Evolutionary conservation across 2,329 filamentous ascomycete genomes (phyloP).

Genomic region (Colletotrichum lupini): DNA sequence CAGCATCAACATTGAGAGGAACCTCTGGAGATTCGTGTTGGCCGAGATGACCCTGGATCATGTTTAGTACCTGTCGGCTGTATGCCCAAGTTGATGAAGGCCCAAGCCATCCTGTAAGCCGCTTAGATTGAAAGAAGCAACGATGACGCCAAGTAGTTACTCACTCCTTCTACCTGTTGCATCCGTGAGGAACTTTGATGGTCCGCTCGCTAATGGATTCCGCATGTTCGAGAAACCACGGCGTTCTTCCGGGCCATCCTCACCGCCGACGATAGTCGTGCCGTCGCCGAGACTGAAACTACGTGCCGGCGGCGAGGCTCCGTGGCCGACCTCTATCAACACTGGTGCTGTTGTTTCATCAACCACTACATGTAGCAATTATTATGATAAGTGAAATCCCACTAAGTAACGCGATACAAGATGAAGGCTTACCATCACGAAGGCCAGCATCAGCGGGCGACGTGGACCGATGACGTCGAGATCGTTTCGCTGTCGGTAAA

Average conservation of each 20-base stretch:
- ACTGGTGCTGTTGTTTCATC: neutral
- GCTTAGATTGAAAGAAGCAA: neutral
- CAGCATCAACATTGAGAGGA: conserved; percentile 8
- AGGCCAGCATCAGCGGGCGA: neutral
- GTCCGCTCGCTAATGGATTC: conserved; percentile 17
- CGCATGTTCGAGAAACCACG: neutral
- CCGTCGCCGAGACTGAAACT: neutral
- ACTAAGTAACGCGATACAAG: no score
- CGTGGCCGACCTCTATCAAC: neutral
- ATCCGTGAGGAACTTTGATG: conserved; percentile 22
- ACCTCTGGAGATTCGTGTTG: conserved; percentile 35
- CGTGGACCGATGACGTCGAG: neutral
- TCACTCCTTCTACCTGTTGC: conserved; percentile 9
- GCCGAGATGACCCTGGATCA: conserved; percentile 39
- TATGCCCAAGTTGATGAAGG: conserved; percentile 30
- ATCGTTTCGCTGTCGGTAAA: neutral
- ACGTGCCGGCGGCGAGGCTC: neutral
- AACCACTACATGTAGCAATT: neutral
- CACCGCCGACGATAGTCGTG: conserved; percentile 3
- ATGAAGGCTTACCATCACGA: neutral
- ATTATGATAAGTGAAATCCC: neutral
- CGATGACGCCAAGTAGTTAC: neutral
- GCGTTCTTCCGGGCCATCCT: neutral
- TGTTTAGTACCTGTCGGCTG: conserved; percentile 23
- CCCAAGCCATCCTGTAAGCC: conserved; percentile 16